Base-by-base conservation (phyloP, 2,329 filamentous ascomycete genomes). In the Juglanconis oblonga region DNA sequence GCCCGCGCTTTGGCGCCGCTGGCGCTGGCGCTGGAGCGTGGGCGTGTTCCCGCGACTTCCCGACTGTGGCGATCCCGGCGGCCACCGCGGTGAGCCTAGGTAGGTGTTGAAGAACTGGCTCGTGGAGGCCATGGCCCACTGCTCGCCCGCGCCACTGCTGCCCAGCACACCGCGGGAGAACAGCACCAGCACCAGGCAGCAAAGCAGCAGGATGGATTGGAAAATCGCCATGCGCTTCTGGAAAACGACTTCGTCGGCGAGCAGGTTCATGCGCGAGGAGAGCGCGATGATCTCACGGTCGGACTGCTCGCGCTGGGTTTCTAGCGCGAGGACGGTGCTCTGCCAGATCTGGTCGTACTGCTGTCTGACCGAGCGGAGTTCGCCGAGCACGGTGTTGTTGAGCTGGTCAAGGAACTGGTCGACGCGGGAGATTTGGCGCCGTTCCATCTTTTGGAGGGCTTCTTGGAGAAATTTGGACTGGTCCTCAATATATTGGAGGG, bases 271-370 rank as follows among this genome's bases (percentile, higher is more conserved):
- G 31, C 95, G 85, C 8, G 87, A 79, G 68, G 88, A 91, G 56
- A 98, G 81, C 3, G 93, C 93, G 47, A 92, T 81, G 62, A 96
- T 88, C 70, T 98, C 93, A 58, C 87, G 83, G 69, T 93, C 87
- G 14, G 91, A 91, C 66, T 92, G 88, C 70, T 96, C 90, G 47
- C 92, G 87, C 72, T 97, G 94, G 47, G 87, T 88, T 71, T 97
- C 92, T 13, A 98, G 84, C 35, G 96, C 93, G 58, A 97, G 88
- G 29, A 97, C 89, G 10, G 96, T 97, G 24, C 90, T 94, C 74
- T 97, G 93, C 93, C 94, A 98, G 11, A 98, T 87, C 70, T 97
- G 91, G 70, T 98, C 94, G 73, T 98, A 98, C 72, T 97, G 90
- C 61, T 88, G 86, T 55, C 91, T 85, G 64, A 95, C 89, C 53